Conservation (phyloP, 805 yeast species). For the Hanseniaspora mollemarum region DNA sequence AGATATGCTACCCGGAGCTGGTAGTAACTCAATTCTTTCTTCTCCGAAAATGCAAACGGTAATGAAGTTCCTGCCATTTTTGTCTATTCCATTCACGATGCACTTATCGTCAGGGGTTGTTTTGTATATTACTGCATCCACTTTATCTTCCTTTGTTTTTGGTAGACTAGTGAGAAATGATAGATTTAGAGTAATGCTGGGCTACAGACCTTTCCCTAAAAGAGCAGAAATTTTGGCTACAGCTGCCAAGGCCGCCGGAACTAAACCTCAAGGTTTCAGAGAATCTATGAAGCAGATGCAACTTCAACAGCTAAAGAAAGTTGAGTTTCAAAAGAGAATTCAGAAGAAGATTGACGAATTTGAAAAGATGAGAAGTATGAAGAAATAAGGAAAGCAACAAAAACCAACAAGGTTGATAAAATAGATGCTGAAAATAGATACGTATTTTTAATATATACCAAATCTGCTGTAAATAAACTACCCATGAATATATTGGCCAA, state of each 20-base stretch:
- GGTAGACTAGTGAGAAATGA: conserved; percentile 51
- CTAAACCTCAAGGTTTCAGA: conserved; percentile 30
- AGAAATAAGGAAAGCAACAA: conserved; percentile 23
- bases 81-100: conserved; percentile 83
- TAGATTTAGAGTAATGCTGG: conserved; percentile 42
- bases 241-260: conserved; percentile 26
- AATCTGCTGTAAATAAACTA: too few relatives aligned
- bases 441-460: too few relatives aligned
- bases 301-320: conserved; percentile 33
- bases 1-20: conserved; percentile 49
- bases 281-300: conserved; percentile 34
- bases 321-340: conserved; percentile 26
- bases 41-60: conserved; percentile 56
- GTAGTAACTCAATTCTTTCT: conserved; percentile 45
- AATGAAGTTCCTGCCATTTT: conserved; percentile 62
- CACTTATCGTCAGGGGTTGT: conserved; percentile 75
- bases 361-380: conserved; percentile 27
- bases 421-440: too few relatives aligned
- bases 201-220: conserved; percentile 36
- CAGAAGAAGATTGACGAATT: conserved; percentile 22
- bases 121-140: conserved; percentile 73
- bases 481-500: too few relatives aligned
- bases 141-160: conserved; percentile 63
- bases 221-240: conserved; percentile 46
- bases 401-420: too few relatives aligned